Evolutionary conservation across 2,329 filamentous ascomycete genomes (phyloP).

Genomic region (Neocatenulostroma microsporum): DNA sequence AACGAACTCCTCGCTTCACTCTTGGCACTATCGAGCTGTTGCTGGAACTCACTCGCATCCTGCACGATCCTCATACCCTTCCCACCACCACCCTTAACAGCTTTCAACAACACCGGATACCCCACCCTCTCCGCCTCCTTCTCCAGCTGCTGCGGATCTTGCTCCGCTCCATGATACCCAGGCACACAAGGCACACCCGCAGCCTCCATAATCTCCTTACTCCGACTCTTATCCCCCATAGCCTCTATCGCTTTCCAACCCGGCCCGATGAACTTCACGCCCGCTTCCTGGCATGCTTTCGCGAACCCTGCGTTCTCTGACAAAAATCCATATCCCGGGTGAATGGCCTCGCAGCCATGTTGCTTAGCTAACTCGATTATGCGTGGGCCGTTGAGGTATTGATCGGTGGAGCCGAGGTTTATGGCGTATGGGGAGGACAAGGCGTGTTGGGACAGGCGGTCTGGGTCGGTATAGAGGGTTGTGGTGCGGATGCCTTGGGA

Average conservation of each 20-base stretch:
- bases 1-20: slow-evolving; percentile 58
- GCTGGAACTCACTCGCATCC: slow-evolving; percentile 50
- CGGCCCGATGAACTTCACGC: slow-evolving; percentile 89
- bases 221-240: slow-evolving; percentile 88
- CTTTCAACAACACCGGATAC: slow-evolving; percentile 58
- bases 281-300: slow-evolving; percentile 76
- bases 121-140: slow-evolving; percentile 65
- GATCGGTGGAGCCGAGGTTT: slow-evolving; percentile 72
- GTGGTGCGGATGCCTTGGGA: slow-evolving; percentile 87
- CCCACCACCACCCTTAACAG: slow-evolving; percentile 57
- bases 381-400: slow-evolving; percentile 86
- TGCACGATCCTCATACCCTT: slow-evolving; percentile 63
- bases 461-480: slow-evolving; percentile 89
- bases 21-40: slow-evolving; percentile 56
- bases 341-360: slow-evolving; percentile 80
- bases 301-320: slow-evolving; percentile 93
- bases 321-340: slow-evolving; percentile 91
- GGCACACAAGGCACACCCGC: slow-evolving; percentile 96
- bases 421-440: slow-evolving; percentile 74
- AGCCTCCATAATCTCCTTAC: slow-evolving; percentile 92
- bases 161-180: slow-evolving; percentile 84
- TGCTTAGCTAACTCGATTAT: slow-evolving; percentile 84
- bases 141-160: slow-evolving; percentile 57
- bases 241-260: slow-evolving; percentile 66
- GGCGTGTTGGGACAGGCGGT: slow-evolving; percentile 80